Conservation (phyloP, 495 filamentous ascomycete species). For the Podospora appendiculata region DNA sequence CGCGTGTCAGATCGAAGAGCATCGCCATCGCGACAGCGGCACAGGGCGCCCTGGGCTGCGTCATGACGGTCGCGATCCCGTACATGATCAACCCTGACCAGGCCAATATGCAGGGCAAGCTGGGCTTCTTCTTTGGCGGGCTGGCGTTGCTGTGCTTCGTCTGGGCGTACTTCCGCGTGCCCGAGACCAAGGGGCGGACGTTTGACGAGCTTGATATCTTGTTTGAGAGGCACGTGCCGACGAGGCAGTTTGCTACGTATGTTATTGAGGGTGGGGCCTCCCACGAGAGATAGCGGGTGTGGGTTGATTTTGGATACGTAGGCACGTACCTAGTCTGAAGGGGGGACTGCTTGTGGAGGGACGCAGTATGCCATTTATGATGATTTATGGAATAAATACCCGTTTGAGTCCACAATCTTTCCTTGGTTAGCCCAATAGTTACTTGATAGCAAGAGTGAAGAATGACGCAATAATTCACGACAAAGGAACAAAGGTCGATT, state of each 20-base stretch:
- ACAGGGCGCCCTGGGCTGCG: constrained; percentile 50
- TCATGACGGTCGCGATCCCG: constrained; percentile 55
- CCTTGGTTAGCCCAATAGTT: no score
- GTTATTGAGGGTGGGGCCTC: constrained; percentile 17
- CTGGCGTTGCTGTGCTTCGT: constrained; percentile 35
- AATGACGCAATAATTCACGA: no score
- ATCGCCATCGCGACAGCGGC: constrained; percentile 54
- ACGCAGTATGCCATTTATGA: no score
- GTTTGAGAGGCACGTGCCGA: constrained; percentile 44
- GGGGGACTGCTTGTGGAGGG: no score
- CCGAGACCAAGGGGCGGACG: constrained; percentile 52
- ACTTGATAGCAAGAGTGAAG: no score
- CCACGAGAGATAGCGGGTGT: no score
- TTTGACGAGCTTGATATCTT: constrained; percentile 51
- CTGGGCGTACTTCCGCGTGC: constrained; percentile 49
- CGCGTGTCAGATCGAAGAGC: constrained; percentile 52
- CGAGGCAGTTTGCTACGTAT: constrained; percentile 41
- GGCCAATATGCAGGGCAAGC: constrained; percentile 55
- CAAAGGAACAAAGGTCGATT: no score
- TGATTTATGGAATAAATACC: no score
- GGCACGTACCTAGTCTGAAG: no score
- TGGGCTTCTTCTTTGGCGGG: constrained; percentile 62
- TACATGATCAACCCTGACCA: constrained; percentile 62
- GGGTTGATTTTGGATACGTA: no score
- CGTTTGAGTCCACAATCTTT: no score